Base-by-base conservation (phyloP, 1,139 yeast genomes). In the Debaryomyces subglobosus region DNA sequence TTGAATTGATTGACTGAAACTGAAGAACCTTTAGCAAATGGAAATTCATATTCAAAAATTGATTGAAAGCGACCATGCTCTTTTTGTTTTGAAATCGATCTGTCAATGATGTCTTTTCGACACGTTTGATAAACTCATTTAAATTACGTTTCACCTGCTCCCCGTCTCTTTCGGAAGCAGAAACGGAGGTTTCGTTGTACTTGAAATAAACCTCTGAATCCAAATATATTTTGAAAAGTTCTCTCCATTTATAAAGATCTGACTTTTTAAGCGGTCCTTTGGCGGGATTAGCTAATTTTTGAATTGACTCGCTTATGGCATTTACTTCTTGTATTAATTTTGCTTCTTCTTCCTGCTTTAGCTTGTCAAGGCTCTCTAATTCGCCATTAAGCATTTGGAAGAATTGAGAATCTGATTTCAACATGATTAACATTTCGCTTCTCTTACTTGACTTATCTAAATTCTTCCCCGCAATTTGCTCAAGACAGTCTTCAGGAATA, bases 171-270 rank as follows among this genome's bases (percentile, higher is more conserved):
- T 74, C 79, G 30, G 82, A 77, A 3, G 77, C 68, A 30, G 69
- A 62, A 29, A 67, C 61, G 3, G 61, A 50, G 0, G 71, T 58
- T 53, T 84, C 86, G 54, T 80, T 74, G 35, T 81, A 79, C 47
- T 79, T 79, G 64, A 84, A 81, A 53, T 83, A 86, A 21, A 86
- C 80, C 55, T 86, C 88, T 25, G 82, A 77, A 56, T 86, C 91
- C 44, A 86, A 72, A 57, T 85, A 86, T 21, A 79, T 67, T 55
- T 77, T 79, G 65, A 86, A 86, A 10, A 86, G 71, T 58, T 84
- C 83, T 52, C 92, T 69, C 94, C 94, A 86, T n/a, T 73, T 72
- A 58, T 84, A 84, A 65, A 86, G 68, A 57, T 86, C 92, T 0
- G 79, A 69, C 49, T 71, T 74, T 52, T 72, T 78, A 10, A 62